Evolutionary conservation across 2,329 filamentous ascomycete genomes (phyloP), one percentile per base, ranked within the genome.

Genomic region (Oidium heveae): DNA sequence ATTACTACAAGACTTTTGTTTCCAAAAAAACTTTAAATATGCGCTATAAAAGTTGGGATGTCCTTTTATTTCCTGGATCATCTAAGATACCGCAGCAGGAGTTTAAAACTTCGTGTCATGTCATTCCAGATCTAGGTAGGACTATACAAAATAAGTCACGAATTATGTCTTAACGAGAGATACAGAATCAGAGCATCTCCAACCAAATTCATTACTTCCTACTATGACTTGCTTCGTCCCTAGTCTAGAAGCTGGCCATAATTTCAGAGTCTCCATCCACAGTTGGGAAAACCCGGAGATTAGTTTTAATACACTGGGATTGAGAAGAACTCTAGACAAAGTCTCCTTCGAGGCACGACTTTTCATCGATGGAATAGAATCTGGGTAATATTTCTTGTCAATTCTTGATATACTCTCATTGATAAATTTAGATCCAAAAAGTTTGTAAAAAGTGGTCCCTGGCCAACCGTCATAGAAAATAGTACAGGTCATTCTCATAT

Each of bases 1-100:
- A 39, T 36, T 43, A 10, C 49, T 32, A 47, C 22, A 44, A 36
- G 16, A 24, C 5, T 54, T 37, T 10, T 47, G 2, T 32, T 8
- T 47, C 15, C n/a, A 18, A 54, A 16, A 15, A 4, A 39, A 12
- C 28, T 33, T 33, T 54, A 49, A 61, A 56, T 47, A 93, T 94
- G 86, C 80, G 86, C 56, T 93, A 83, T 72, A 76, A 86, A 61
- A 79, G 86, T 63, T 93, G 86, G 86, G 86, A 94, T 63, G 75
- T 91, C 55, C 76, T 93, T 46, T 71, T 93, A 57, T 93, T 93
- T 65, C 81, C 84, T 0, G 69, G 70, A 16, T 67, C 66, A 57
- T 79, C 73, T 61, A 80, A 78, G 61, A 69, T 82, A 13, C 86
- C 86, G 0, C 67, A 88, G 55, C 84, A 85, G 66, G 86, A 93